Conservation (phyloP, 371 early-diverging fungal genomes). For the Thermomucor indicae-seudaticae region DNA sequence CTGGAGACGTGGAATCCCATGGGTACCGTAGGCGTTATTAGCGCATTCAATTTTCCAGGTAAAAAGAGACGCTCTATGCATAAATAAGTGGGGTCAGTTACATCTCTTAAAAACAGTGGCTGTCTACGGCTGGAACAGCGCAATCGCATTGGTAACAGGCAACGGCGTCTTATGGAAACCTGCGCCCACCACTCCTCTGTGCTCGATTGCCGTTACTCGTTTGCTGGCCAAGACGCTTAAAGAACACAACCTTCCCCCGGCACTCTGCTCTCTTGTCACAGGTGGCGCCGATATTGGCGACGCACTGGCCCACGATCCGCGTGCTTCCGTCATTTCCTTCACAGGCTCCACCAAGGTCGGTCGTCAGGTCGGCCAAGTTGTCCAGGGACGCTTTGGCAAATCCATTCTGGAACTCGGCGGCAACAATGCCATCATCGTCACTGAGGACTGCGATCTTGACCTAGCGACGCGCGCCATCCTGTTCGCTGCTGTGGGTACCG, state of each 20-base stretch:
- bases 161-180: conserved; percentile 95
- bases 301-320: conserved; percentile 66
- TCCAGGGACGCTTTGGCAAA: conserved; percentile 89
- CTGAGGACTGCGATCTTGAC: conserved; percentile 92
- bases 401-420: conserved; percentile 91
- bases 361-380: conserved; percentile 68
- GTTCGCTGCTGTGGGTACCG: conserved; percentile 97
- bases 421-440: conserved; percentile 94
- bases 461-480: conserved; percentile 86
- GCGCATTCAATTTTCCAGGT: conserved; percentile 88
- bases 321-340: conserved; percentile 83
- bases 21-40: conserved; percentile 92
- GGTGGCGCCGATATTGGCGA: conserved; percentile 91
- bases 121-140: conserved; percentile 91
- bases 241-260: conserved; percentile 81
- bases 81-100: background rate
- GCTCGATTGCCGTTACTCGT: conserved; percentile 87
- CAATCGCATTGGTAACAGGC: conserved; percentile 88
- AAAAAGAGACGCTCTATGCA: too few relatives aligned
- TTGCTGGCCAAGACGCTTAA: conserved; percentile 83
- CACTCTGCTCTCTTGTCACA: conserved; percentile 83
- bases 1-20: conserved; percentile 96
- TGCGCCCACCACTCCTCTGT: conserved; percentile 87
- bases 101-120: conserved; percentile 39
- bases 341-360: conserved; percentile 87